Conservation (phyloP, 345 rosid genomes). For the Tarenaya hassleriana region DNA sequence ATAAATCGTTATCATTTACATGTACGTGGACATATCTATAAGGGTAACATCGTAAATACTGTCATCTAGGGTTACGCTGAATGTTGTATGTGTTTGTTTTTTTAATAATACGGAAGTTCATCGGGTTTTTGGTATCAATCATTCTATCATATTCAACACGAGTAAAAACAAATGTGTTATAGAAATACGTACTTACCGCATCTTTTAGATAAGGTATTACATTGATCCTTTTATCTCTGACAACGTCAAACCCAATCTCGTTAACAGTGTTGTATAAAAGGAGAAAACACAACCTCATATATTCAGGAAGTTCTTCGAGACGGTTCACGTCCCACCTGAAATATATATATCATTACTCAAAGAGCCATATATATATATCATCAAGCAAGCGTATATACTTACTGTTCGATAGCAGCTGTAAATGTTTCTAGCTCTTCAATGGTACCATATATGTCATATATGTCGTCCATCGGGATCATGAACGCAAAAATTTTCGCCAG, state of each 20-base stretch:
- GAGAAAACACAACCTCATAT: conserved; percentile 34
- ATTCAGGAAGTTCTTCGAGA: conserved; percentile 33
- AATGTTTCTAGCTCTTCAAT: conserved; percentile 33
- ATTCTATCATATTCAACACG: no score
- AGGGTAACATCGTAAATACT: no score
- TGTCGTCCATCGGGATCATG: conserved; percentile 29
- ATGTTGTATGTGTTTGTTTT: no score
- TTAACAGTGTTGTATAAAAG: conserved; percentile 26
- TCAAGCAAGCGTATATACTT: no score
- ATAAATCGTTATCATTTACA: no score
- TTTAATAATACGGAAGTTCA: no score
- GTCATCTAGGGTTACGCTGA: no score
- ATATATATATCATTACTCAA: background rate
- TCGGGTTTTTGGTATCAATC: no score
- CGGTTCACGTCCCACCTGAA: conserved; percentile 34
- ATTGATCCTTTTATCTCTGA: conserved; percentile 28
- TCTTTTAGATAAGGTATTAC: conserved; percentile 28
- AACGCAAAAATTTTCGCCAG: conserved; percentile 19
- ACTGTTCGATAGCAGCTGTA: conserved; percentile 23
- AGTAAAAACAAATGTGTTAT: no score
- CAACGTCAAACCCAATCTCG: conserved; percentile 26
- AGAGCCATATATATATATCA: no score
- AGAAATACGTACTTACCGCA: conserved; percentile 29
- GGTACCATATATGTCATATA: conserved; percentile 40
- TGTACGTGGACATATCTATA: no score